A percentile compares a stretch with the other conserved stretches of the same genome.
phyloP scores from a whole-genome alignment of 1,139 yeast species.

The Suhomyces guaymorum region DNA sequence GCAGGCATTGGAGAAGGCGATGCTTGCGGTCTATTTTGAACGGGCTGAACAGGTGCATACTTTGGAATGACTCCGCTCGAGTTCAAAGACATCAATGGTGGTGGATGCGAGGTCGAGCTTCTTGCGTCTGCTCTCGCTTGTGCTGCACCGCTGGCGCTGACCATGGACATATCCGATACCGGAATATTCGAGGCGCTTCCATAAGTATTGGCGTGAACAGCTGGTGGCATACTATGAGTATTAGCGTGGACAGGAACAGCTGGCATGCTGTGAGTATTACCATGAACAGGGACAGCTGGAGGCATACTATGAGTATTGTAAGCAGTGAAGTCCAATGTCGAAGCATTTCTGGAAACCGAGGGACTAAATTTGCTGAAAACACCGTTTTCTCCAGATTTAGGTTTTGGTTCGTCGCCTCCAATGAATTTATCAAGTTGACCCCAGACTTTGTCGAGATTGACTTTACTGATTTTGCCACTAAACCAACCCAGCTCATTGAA shows the following conservation, averaged over 20 bases:
- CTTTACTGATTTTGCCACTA: conserved; percentile 64
- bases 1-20: conserved; percentile 9
- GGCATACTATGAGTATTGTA: conserved; percentile 1
- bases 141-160: conserved; percentile 13
- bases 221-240: background rate
- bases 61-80: conserved; percentile 20
- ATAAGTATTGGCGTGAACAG: conserved; percentile 1
- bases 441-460: conserved; percentile 83
- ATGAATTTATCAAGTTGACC: conserved; percentile 88
- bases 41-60: conserved; percentile 20
- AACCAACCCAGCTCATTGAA: conserved; percentile 57
- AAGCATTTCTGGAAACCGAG: conserved; percentile 54
- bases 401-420: conserved; percentile 72
- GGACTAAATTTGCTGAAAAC: conserved; percentile 78
- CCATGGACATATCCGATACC: conserved; percentile 6
- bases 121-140: conserved; percentile 16
- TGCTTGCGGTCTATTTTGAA: conserved; percentile 5
- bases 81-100: conserved; percentile 18
- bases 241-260: conserved; percentile 3
- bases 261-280: conserved; percentile 1
- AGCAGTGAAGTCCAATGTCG: conserved; percentile 46
- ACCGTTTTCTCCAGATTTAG: conserved; percentile 47
- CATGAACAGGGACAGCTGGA: conserved; percentile 2
- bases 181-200: background rate
- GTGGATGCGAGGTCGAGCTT: conserved; percentile 6